Evolutionary conservation across 768 basidiomycete genomes (phyloP).

Genomic region (Strobilomyces echinocephalus): DNA sequence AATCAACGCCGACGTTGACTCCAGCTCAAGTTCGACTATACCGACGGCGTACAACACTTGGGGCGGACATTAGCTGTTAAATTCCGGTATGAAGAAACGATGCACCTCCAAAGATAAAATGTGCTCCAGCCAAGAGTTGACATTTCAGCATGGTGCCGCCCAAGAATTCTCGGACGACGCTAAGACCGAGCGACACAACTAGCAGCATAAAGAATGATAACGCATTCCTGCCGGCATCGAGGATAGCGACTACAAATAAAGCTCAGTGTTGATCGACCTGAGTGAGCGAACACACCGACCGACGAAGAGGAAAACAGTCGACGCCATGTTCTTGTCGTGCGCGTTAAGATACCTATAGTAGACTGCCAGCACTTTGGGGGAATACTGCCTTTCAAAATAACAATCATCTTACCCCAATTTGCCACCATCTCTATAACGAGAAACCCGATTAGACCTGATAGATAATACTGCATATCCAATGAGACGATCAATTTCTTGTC

Average conservation of each 20-base stretch:
- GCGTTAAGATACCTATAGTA: constrained; percentile 96
- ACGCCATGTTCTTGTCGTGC: constrained; percentile 66
- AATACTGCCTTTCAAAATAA: not conserved
- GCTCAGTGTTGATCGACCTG: not conserved
- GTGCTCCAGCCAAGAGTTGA: constrained; percentile 73
- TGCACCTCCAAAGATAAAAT: constrained; percentile 93
- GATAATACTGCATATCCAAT: constrained; percentile 61
- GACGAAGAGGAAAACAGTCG: constrained; percentile 89
- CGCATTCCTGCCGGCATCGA: constrained; percentile 92
- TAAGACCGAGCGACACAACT: constrained; percentile 87
- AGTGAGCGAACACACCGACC: constrained; percentile 43
- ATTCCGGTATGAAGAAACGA: constrained; percentile 1
- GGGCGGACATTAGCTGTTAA: constrained; percentile 7
- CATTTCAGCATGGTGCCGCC: constrained; percentile 82
- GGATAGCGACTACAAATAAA: constrained; percentile 67
- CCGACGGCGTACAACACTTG: constrained; percentile 92
- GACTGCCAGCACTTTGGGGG: constrained; percentile 37
- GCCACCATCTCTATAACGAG: constrained; percentile 93
- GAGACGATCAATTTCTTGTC: not conserved
- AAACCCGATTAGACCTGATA: constrained; percentile 82
- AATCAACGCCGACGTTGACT: constrained; percentile 81
- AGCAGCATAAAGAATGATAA: constrained; percentile 94
- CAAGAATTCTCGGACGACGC: constrained; percentile 85
- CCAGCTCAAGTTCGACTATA: constrained; percentile 87
- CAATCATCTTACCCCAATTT: constrained; percentile 61